These are phyloP conservation scores for Thecaphora thlaspeos DNA, from an alignment of 1,284 basidiomycete species.

Conservation along the genomic window DNA sequence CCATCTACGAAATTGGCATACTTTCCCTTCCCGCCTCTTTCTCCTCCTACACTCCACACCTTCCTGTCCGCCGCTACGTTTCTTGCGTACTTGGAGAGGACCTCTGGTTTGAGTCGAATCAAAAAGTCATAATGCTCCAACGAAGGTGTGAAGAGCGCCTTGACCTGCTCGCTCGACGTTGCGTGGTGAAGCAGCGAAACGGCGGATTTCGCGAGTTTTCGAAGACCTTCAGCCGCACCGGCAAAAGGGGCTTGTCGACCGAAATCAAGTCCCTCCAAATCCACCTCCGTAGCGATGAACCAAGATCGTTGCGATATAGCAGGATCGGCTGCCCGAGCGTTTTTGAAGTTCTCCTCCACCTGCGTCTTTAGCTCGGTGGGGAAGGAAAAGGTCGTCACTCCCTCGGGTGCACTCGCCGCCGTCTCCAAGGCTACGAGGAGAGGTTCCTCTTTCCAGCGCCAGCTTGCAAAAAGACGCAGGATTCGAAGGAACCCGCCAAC, in stretches of 20 bases:
- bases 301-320: conserved; percentile 66
- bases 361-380: conserved; percentile 63
- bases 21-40: conserved; percentile 54
- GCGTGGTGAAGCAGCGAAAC: conserved; percentile 2
- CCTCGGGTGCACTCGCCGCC: conserved; percentile 49
- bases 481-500: conserved; percentile 75
- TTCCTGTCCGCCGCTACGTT: conserved; percentile 49
- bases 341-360: conserved; percentile 63
- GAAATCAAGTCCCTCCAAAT: conserved; percentile 75
- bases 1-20: conserved; percentile 61
- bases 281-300: conserved; percentile 78
- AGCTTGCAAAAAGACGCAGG: conserved; percentile 71
- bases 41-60: conserved; percentile 24
- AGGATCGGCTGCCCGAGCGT: conserved; percentile 55
- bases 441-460: conserved; percentile 70
- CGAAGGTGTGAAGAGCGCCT: conserved; percentile 76
- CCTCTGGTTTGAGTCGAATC: conserved; percentile 69
- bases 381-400: conserved; percentile 51
- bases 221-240: conserved; percentile 44
- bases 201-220: conserved; percentile 39
- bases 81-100: conserved; percentile 71
- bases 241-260: conserved; percentile 56
- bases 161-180: conserved; percentile 9
- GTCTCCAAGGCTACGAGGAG: conserved; percentile 61
- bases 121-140: conserved; percentile 83